Evolutionary conservation across 1,139 yeast genomes (phyloP).

Genomic region (Kluyveromyces marxianus): DNA sequence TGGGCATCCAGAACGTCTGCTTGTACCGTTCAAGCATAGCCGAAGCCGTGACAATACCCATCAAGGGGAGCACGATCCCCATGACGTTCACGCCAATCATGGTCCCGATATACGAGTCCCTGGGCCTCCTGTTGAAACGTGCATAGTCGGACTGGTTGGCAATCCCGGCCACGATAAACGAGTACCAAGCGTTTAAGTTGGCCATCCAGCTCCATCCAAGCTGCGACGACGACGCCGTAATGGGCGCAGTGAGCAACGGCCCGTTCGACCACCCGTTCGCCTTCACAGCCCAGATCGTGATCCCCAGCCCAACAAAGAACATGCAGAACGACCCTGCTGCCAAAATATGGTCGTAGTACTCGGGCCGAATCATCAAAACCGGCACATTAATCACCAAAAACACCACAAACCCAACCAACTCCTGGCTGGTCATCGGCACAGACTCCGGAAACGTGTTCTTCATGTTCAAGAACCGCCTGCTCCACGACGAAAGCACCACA

Average conservation of each 20-base stretch:
- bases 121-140: conserved; percentile 31
- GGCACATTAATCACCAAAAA: conserved; percentile 28
- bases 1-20: conserved; percentile 32
- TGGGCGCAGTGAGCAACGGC: conserved; percentile 10
- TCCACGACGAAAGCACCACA: conserved; percentile 23
- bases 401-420: conserved; percentile 26
- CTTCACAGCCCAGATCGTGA: conserved; percentile 17
- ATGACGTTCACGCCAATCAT: conserved; percentile 27
- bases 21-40: conserved; percentile 30
- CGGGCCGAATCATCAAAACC: conserved; percentile 14
- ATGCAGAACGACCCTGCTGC: conserved; percentile 7
- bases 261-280: conserved; percentile 21
- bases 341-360: conserved; percentile 1
- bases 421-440: conserved; percentile 26
- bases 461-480: conserved; percentile 23
- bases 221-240: conserved; percentile 10
- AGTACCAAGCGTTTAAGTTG: conserved; percentile 30
- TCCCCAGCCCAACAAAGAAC: conserved; percentile 16
- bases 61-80: conserved; percentile 34
- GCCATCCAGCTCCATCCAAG: conserved; percentile 29
- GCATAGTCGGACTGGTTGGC: conserved; percentile 41
- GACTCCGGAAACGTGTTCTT: conserved; percentile 26
- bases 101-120: conserved; percentile 21
- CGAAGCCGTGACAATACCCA: conserved; percentile 34
- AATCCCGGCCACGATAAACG: conserved; percentile 34